Evolutionary conservation across 2,329 filamentous ascomycete species (phyloP).

Genomic region (Sporothrix brunneoviolacea): DNA sequence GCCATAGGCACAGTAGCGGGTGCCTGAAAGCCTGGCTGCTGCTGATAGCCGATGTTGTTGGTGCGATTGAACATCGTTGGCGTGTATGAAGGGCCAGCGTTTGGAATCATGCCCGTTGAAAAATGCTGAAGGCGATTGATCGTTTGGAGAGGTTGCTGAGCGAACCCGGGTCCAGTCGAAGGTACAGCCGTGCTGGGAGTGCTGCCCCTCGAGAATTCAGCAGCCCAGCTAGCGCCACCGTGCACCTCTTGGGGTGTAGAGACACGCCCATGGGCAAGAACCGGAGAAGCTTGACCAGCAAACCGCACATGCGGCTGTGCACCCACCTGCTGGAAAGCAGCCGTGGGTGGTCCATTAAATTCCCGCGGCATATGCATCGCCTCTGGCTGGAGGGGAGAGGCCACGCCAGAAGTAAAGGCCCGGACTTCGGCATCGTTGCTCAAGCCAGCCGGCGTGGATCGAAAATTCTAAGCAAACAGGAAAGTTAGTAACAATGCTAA

Average conservation of each 20-base stretch:
- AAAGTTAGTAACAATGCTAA: too few relatives aligned
- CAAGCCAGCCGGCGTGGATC: constrained; percentile 9
- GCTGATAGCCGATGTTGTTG: not conserved
- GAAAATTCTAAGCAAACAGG: constrained; percentile 15
- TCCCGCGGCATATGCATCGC: constrained; percentile 3
- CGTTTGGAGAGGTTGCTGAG: constrained; percentile 8
- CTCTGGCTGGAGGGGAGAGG: constrained; percentile 1
- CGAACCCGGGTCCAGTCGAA: too few relatives aligned
- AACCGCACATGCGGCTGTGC: not conserved
- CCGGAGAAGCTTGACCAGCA: not conserved
- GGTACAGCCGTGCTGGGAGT: not conserved
- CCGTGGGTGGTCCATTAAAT: not conserved
- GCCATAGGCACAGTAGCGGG: too few relatives aligned
- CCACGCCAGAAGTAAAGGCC: constrained; percentile 13
- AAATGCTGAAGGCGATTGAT: constrained; percentile 13
- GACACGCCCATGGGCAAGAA: not conserved
- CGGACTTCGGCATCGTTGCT: constrained; percentile 15
- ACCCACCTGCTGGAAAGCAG: not conserved
- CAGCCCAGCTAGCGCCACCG: constrained; percentile 10
- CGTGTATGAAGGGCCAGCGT: not conserved
- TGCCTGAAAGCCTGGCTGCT: too few relatives aligned
- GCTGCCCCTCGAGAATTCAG: constrained; percentile 14
- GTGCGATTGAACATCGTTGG: not conserved
- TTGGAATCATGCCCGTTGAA: constrained; percentile 9
- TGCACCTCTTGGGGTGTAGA: not conserved